Base-by-base conservation (phyloP, 805 yeast genomes). In the Komagataella pseudopastoris region DNA sequence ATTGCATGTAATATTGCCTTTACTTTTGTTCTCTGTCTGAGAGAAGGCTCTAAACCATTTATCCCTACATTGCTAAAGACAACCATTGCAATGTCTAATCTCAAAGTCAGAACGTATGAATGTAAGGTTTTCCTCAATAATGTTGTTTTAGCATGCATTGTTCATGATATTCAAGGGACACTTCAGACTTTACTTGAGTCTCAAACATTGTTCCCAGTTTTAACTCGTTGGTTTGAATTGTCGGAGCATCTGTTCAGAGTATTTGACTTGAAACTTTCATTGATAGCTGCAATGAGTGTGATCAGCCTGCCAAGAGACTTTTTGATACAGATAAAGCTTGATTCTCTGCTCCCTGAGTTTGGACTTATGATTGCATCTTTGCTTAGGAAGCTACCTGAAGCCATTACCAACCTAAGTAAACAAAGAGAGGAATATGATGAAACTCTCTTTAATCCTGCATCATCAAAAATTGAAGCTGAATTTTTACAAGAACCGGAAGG, bases 241-340 rank as follows among this genome's bases (percentile, higher is more conserved):
- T 67, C 80, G 45, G 76, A 81, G 4, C 67, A 70, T 23, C 73
- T 84, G 57, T 74, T 74, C 20, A 71, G 95, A 54, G 95, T 88
- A 2, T 86, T 76, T 59, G 98, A 91, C 65, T 72, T 88, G 63
- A 90, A 89, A 65, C 66, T 91, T 46, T 79, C 87, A 1, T 69
- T 79, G 2, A 65, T 91, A 56, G 95, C 93, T 0, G 61, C 85
- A 20, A 64, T 90, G 53, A 71, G 79, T 8, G 53, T 87, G 59
- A 23, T 63, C 60, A 56, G 60, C 63, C 52, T 71, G 23, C 60
- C 60, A 18, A 46, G 53, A 7, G 50, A 52, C 6, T 54, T 56
- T 4, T 50, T 66, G 20, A 52, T 49, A 22, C 52, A 53, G 6
- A 48, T 63, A 20, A 54, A 58, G 24, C 54, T 78, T 17, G 62